Evolutionary conservation across 805 yeast species (phyloP).

Genomic region (Lachancea nothofagi): DNA sequence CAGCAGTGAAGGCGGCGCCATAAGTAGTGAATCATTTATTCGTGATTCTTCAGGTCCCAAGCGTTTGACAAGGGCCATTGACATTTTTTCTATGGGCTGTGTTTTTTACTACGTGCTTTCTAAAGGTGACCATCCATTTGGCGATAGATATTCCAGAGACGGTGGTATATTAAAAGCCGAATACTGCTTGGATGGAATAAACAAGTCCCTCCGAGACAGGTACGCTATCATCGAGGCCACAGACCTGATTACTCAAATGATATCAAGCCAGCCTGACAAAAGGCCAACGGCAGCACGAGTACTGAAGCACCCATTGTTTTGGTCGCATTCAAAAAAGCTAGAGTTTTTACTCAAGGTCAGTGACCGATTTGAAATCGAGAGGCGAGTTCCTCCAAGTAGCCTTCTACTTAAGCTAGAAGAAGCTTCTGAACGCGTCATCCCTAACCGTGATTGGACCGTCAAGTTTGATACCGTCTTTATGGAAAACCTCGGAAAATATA

Average conservation of each 20-base stretch:
- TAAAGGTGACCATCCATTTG: conserved; percentile 88
- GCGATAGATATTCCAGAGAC: conserved; percentile 83
- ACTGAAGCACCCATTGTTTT: conserved; percentile 82
- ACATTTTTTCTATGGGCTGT: conserved; percentile 91
- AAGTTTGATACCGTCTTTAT: conserved; percentile 68
- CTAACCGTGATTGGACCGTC: conserved; percentile 68
- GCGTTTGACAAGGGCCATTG: conserved; percentile 82
- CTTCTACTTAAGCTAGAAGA: conserved; percentile 52
- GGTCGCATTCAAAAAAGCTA: conserved; percentile 68
- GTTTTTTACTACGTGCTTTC: conserved; percentile 83
- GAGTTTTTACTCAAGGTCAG: conserved; percentile 83
- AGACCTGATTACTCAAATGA: conserved; percentile 71
- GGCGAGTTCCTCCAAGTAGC: conserved; percentile 70
- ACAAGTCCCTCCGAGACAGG: conserved; percentile 26
- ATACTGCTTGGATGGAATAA: conserved; percentile 41
- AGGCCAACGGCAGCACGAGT: conserved; percentile 71
- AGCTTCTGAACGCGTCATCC: conserved; percentile 45
- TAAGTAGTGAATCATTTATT: conserved; percentile 32
- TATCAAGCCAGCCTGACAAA: conserved; percentile 52
- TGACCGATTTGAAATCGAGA: conserved; percentile 83
- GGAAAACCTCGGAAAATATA: conserved; percentile 81
- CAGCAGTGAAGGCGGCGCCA: conserved; percentile 10
- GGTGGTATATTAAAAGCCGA: conserved; percentile 75
- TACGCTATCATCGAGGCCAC: conserved; percentile 51
- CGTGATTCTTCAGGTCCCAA: conserved; percentile 42